Conservation (phyloP, 2,329 filamentous ascomycete genomes). For the Fusarium sp. region DNA sequence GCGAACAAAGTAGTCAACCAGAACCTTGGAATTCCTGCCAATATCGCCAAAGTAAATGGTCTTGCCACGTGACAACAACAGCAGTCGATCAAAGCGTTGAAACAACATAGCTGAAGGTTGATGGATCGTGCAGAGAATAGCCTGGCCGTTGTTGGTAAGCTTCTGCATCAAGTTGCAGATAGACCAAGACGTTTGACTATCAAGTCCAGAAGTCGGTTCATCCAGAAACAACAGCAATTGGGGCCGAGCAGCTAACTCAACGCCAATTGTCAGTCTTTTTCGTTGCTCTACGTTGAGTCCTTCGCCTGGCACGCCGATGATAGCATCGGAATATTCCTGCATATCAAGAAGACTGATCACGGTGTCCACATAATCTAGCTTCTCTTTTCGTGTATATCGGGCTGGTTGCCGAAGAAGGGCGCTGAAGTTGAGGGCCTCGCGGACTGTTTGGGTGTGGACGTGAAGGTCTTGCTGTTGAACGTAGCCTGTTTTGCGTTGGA, state of each 20-base stretch:
- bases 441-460: conserved; percentile 81
- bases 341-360: conserved; percentile 73
- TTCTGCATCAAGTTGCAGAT: conserved; percentile 70
- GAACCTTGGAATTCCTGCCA: conserved; percentile 64
- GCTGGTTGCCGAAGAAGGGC: conserved; percentile 83
- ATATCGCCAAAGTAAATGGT: conserved; percentile 76
- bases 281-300: conserved; percentile 70
- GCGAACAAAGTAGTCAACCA: conserved; percentile 70
- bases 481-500: conserved; percentile 89
- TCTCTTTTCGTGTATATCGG: conserved; percentile 74
- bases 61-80: conserved; percentile 70
- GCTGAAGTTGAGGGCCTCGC: conserved; percentile 85
- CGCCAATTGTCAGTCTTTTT: conserved; percentile 69
- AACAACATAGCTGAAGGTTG: conserved; percentile 63
- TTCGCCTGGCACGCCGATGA: conserved; percentile 69
- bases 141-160: conserved; percentile 63
- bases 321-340: conserved; percentile 71
- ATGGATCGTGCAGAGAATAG: conserved; percentile 63
- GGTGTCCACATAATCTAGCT: conserved; percentile 84
- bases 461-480: conserved; percentile 91
- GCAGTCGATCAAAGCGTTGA: conserved; percentile 65
- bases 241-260: conserved; percentile 64
- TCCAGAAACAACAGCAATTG: conserved; percentile 69
- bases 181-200: conserved; percentile 70
- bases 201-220: conserved; percentile 69